These are phyloP conservation scores for Candida tammaniensis DNA, from an alignment of 805 yeast genomes.

Conservation along the genomic window DNA sequence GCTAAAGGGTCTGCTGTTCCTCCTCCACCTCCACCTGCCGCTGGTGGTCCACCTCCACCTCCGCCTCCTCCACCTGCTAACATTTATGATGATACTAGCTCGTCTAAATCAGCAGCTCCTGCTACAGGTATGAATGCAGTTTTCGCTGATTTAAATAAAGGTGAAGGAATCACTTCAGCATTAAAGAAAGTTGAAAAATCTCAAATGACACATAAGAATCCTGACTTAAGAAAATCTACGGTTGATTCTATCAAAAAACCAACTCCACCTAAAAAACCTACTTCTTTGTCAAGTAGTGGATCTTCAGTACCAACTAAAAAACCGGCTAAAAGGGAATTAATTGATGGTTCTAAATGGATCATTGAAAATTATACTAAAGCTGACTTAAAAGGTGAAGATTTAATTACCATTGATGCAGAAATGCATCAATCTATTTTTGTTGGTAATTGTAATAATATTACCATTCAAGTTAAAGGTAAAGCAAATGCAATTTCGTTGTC, in stretches of 20 bases:
- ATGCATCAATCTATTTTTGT: constrained; percentile 87
- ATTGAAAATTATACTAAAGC: constrained; percentile 70
- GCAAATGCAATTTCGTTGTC: constrained; percentile 83
- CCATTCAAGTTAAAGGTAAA: constrained; percentile 85
- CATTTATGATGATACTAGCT: constrained; percentile 44
- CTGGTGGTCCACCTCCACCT: constrained; percentile 91
- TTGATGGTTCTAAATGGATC: constrained; percentile 83
- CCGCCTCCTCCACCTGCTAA: constrained; percentile 71
- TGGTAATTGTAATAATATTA: constrained; percentile 70
- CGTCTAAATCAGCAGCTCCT: constrained; percentile 21
- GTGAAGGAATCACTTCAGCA: constrained; percentile 78
- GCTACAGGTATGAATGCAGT: constrained; percentile 77
- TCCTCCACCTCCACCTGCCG: constrained; percentile 60
- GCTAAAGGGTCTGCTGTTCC: constrained; percentile 25
- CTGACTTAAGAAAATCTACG: constrained; percentile 64
- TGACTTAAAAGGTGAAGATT: constrained; percentile 45
- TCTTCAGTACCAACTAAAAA: constrained; percentile 33
- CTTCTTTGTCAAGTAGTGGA: constrained; percentile 54
- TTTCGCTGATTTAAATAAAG: constrained; percentile 85
- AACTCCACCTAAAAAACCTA: constrained; percentile 81
- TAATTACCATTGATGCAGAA: constrained; percentile 70
- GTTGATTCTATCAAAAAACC: constrained; percentile 53
- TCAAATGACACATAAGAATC: constrained; percentile 92
- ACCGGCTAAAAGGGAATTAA: constrained; percentile 59
- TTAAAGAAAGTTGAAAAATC: constrained; percentile 90